Evolutionary conservation across 2,329 filamentous ascomycete species (phyloP), one percentile per base, ranked within the genome.

Genomic region (Diaporthe sp.): DNA sequence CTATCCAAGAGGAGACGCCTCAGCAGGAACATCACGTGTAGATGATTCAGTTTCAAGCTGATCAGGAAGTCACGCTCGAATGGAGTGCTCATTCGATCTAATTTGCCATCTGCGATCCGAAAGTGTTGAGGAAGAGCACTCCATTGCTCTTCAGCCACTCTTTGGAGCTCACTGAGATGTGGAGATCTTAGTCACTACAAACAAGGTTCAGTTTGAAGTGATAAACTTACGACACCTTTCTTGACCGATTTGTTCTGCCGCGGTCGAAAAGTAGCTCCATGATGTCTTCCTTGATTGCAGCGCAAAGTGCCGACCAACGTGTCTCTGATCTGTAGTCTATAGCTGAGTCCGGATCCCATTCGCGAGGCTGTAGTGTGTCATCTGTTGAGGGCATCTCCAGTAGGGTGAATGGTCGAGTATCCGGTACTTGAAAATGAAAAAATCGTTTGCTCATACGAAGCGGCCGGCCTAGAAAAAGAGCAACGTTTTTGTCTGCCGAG

Each of bases 21-120:
- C 55, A 58, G 55, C 17, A 58, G 28, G 19, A 58, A 58, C 31
- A 12, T 58, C 55, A 58, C 55, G 55, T 58, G 55, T 13, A 34
- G 37, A 58, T 58, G 55, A 2, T 58, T 58, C 0, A 58, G 55
- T 12, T 1, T 0, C 17, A 58, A 58, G 31, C 55, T 58, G 55
- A 58, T 58, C n/a, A 58, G 31, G 55, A 58, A 58, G 13, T 58
- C 55, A 34, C 55, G 55, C 17, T 58, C 31, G 19, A 58, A 58
- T 37, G 55, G 55, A 58, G 55, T 22, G 0, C 9, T 37, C 3
- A 58, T 37, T 22, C 31, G 55, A 17, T 37, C 55, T 13, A 8
- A n/a, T 4, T 4, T 58, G 17, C 55, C 28, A 58, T 58, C 55
- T 4, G 2, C 31, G 7, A 37, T 10, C 31, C 19, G 55, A 37